These are phyloP conservation scores for Filosporella fistucella DNA, from an alignment of 495 filamentous ascomycete genomes.

Conservation along the genomic window DNA sequence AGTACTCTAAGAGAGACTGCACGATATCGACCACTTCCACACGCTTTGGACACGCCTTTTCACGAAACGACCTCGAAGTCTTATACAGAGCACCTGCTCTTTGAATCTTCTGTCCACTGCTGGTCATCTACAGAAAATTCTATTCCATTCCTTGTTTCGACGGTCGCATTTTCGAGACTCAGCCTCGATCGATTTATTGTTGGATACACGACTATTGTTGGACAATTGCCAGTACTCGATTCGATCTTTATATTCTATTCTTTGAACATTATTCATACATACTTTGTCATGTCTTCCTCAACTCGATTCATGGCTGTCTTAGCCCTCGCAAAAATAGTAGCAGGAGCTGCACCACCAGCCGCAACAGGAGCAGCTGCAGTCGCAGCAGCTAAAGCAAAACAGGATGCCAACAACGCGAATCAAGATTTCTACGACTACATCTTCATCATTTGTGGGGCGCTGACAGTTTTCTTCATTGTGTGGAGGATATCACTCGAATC, in stretches of 20 bases:
- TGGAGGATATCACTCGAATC: conserved; percentile 50
- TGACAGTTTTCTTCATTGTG: conserved; percentile 35
- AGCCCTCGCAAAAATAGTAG: conserved; percentile 12
- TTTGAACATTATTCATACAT: neutral
- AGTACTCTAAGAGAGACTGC: no score
- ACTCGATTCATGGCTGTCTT: conserved; percentile 11
- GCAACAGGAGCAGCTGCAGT: conserved; percentile 2
- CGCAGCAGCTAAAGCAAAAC: neutral
- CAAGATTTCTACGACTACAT: conserved; percentile 40
- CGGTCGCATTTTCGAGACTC: neutral
- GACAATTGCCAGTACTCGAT: conserved; percentile 5
- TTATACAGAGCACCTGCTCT: no score
- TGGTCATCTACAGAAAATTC: conserved; percentile 19
- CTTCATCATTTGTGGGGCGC: conserved; percentile 37
- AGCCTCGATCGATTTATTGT: neutral
- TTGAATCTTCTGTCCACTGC: conserved; percentile 20
- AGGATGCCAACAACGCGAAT: conserved; percentile 15
- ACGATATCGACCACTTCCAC: no score
- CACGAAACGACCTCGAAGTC: no score
- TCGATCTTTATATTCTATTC: neutral
- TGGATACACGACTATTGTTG: no score
- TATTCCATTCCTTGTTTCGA: conserved; percentile 9
- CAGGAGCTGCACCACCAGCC: conserved; percentile 8
- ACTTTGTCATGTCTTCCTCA: conserved; percentile 12
- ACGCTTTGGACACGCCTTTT: conserved; percentile 3